A percentile compares a stretch with the other conserved stretches of the same genome.
Evolutionary conservation across 768 basidiomycete genomes (phyloP).

Genomic region (Dioszegia crocea): DNA sequence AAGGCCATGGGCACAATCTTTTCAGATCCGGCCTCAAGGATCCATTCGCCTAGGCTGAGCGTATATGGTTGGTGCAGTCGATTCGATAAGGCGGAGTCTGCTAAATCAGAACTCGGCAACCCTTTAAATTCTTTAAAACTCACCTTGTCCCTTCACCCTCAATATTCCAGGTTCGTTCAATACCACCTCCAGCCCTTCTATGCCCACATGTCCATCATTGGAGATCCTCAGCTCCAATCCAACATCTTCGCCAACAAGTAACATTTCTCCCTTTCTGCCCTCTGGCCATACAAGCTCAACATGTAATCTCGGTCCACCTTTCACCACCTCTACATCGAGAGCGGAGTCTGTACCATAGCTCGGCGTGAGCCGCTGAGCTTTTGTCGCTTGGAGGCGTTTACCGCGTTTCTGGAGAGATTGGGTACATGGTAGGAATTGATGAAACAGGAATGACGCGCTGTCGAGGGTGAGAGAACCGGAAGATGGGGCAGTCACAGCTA

Average conservation of each 20-base stretch:
- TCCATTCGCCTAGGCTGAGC: neutral
- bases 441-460: constrained; percentile 65
- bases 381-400: constrained; percentile 69
- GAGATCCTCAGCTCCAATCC: constrained; percentile 58
- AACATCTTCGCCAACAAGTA: constrained; percentile 65
- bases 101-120: too few species aligned
- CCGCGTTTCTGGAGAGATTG: constrained; percentile 72
- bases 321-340: constrained; percentile 62
- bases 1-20: neutral
- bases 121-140: too few species aligned
- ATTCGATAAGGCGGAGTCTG: neutral
- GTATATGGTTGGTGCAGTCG: neutral
- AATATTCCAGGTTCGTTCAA: constrained; percentile 49
- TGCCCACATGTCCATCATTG: constrained; percentile 62
- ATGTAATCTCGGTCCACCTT: constrained; percentile 62
- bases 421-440: constrained; percentile 58
- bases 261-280: constrained; percentile 46
- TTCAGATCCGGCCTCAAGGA: neutral
- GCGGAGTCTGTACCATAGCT: constrained; percentile 68
- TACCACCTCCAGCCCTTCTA: constrained; percentile 71
- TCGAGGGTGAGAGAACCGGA: constrained; percentile 60
- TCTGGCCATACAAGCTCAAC: constrained; percentile 27
- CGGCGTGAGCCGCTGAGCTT: constrained; percentile 62
- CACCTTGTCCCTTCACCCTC: neutral
- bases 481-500: constrained; percentile 59